Conservation (phyloP, 306 rosid genomes). For the Carpinus viminea region DNA sequence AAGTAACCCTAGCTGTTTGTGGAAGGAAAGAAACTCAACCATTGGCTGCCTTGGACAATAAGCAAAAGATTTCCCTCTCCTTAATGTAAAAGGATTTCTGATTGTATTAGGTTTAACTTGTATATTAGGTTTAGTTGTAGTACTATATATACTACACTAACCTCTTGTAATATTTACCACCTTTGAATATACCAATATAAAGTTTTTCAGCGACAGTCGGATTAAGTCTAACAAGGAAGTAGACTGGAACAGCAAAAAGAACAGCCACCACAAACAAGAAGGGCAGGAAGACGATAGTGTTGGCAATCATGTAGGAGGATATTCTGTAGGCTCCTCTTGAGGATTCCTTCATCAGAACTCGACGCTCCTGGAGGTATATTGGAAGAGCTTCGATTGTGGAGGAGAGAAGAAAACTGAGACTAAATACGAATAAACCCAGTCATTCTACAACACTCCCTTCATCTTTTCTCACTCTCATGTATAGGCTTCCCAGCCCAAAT, state of each 20-base stretch:
- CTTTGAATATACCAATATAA: too few relatives aligned
- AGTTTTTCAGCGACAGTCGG: too few relatives aligned
- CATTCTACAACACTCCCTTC: slow-evolving; percentile 74
- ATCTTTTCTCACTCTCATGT: slow-evolving; percentile 58
- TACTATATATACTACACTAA: too few relatives aligned
- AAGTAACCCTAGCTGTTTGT: too few relatives aligned
- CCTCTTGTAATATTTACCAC: too few relatives aligned
- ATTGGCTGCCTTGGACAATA: too few relatives aligned
- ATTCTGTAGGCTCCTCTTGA: slow-evolving; percentile 80
- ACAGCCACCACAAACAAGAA: slow-evolving; percentile 72
- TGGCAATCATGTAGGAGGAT: slow-evolving; percentile 84
- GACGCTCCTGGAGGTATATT: slow-evolving; percentile 80
- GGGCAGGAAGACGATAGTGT: slow-evolving; percentile 77
- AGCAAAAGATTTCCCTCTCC: too few relatives aligned
- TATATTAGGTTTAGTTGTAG: too few relatives aligned
- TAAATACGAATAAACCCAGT: slow-evolving; percentile 80
- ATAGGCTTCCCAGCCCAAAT: slow-evolving; percentile 78
- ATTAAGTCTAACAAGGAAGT: slow-evolving; percentile 89
- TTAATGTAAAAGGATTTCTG: too few relatives aligned
- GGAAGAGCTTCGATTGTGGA: slow-evolving; percentile 93
- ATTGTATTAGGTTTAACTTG: too few relatives aligned
- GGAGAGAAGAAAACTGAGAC: slow-evolving; percentile 82
- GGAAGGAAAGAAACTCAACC: too few relatives aligned
- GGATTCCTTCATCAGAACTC: slow-evolving; percentile 84
- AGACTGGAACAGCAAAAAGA: slow-evolving; percentile 69